Base-by-base conservation (phyloP, 148 eudicot genomes). In the Amaranthus cruentus region DNA sequence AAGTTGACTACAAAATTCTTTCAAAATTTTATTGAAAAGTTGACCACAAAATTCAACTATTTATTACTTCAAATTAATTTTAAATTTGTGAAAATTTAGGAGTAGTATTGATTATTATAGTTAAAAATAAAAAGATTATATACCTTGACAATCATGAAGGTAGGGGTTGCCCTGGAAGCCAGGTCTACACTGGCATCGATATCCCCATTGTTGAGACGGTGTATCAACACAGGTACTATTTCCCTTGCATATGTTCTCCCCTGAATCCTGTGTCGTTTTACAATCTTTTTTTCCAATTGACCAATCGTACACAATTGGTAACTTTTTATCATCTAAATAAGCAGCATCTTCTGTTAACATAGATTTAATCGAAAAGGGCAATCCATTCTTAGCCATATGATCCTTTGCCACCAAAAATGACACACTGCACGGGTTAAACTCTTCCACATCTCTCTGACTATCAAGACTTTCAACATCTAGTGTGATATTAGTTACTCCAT, bases 371-470 rank as follows among this genome's bases (percentile, higher is more conserved):
- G 38, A 28, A 28, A 28, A 28, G 38, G 38, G 38, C 38, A 28
- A 28, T 28, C 1, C 38, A 28, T 28, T 28, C 38, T 28, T 28
- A 28, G 38, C 38, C 38, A 28, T 28, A 28, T 28, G 38, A 28
- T 70, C 73, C 18, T 44, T 71, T 9, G 63, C 73, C 51, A 57
- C 76, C 12, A 65, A 69, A 55, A 77, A 77, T 2, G 75, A 74
- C 1, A 66, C 18, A 28, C 74, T 47, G 54, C 79, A 76, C 1
- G 68, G 79, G 12, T 63, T 70, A 58, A 76, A 70, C 11, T 13
- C 2, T 0, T 28, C 11, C 21, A 64, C 73, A 1, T 44, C 1
- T 13, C 3, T 28, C 12, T 70, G 73, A 12, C 47, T 62, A 7
- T 7, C 3, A 4, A 70, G 46, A 52, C 79, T 76, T 0, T 12